Percentiles rank a stretch among this genome's conserved stretches.
These are phyloP conservation scores for Sporothrix dimorphospora DNA, from an alignment of 2,329 filamentous ascomycete genomes.

Conservation along the genomic window DNA sequence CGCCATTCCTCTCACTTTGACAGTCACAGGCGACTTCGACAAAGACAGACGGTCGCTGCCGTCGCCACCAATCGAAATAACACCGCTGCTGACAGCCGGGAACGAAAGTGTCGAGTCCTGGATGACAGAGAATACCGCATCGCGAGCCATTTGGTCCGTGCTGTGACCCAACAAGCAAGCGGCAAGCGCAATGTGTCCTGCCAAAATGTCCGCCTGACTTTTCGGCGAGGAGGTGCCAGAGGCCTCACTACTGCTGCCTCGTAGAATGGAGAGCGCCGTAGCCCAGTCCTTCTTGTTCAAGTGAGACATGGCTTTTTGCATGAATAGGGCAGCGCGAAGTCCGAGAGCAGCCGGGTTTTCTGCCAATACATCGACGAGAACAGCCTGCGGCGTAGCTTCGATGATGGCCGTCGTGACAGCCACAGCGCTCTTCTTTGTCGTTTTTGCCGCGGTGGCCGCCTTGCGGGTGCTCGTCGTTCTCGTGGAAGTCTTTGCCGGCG, in stretches of 20 bases:
- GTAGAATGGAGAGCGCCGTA: conserved; percentile 59
- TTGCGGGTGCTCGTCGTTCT: conserved; percentile 35
- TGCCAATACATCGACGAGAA: not conserved
- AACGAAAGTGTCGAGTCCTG: conserved; percentile 92
- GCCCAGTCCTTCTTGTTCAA: conserved; percentile 59
- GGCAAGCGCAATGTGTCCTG: conserved; percentile 65
- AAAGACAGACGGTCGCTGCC: conserved; percentile 45
- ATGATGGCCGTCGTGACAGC: not conserved
- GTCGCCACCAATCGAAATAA: conserved; percentile 41
- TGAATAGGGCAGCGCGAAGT: conserved; percentile 46
- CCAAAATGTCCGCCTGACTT: conserved; percentile 44
- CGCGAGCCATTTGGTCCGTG: conserved; percentile 71
- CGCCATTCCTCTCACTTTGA: conserved; percentile 35
- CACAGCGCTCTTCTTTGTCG: conserved; percentile 19
- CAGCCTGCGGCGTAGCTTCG: not conserved
- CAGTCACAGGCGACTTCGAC: conserved; percentile 44
- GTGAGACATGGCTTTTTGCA: conserved; percentile 50
- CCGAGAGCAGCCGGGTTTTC: conserved; percentile 38
- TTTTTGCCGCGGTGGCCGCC: conserved; percentile 36
- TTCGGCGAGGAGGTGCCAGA: not conserved
- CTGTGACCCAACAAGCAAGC: conserved; percentile 70
- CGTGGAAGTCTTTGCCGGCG: conserved; percentile 38
- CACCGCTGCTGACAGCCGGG: conserved; percentile 62
- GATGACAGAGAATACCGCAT: conserved; percentile 85
- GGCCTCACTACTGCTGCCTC: conserved; percentile 36